These are phyloP conservation scores for Amanita molliuscula DNA, from an alignment of 768 basidiomycete species.

Conservation along the genomic window DNA sequence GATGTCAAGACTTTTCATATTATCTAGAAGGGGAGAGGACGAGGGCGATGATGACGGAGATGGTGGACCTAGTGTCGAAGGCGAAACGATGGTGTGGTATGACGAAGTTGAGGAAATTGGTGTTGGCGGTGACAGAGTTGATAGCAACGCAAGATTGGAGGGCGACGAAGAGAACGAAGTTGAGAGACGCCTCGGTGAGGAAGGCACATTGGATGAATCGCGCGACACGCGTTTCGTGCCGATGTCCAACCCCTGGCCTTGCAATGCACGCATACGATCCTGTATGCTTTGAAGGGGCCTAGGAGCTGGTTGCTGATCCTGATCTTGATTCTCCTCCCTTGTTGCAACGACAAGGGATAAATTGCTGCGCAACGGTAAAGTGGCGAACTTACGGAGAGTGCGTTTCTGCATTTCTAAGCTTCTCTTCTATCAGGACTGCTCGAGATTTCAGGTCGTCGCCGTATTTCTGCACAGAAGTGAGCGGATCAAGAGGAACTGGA, in stretches of 20 bases:
- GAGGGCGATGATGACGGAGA: conserved; percentile 65
- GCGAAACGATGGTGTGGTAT: conserved; percentile 58
- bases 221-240: conserved; percentile 50
- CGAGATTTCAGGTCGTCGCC: conserved; percentile 24
- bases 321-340: conserved; percentile 9
- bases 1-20: conserved; percentile 25
- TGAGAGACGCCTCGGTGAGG: conserved; percentile 24
- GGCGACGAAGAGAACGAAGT: conserved; percentile 12
- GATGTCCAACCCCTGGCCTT: conserved; percentile 60
- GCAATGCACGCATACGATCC: conserved; percentile 69
- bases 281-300: conserved; percentile 63
- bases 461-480: conserved; percentile 21
- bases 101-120: conserved; percentile 29
- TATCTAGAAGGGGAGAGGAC: conserved; percentile 40
- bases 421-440: conserved; percentile 32
- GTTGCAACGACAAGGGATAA: neutral
- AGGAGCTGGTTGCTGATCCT: conserved; percentile 26
- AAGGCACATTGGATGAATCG: conserved; percentile 33
- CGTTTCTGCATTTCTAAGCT: conserved; percentile 34
- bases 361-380: neutral
- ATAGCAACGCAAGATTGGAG: conserved; percentile 4
- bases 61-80: conserved; percentile 65
- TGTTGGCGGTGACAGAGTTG: conserved; percentile 18
- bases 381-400: conserved; percentile 20
- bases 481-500: conserved; percentile 7